phyloP scores from a whole-genome alignment of 2,329 filamentous ascomycete genomes.

The Trichoderma sp. region DNA sequence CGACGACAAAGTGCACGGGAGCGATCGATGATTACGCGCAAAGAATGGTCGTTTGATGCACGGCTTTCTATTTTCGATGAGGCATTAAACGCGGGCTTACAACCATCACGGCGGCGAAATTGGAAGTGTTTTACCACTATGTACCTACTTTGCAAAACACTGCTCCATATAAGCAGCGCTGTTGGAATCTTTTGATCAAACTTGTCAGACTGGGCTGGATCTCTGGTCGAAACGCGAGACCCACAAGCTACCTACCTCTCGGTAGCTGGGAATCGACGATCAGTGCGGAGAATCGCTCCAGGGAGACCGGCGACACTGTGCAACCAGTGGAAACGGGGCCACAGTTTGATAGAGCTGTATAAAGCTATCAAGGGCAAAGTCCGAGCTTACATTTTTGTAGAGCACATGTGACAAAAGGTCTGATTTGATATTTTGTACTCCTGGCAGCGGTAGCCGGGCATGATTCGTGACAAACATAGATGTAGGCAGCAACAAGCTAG shows the following conservation, averaged over 20 bases:
- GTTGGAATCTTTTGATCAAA: not conserved
- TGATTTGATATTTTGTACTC: not conserved
- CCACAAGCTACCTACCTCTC: conserved; percentile 21
- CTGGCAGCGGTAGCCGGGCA: not conserved
- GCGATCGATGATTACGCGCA: not conserved
- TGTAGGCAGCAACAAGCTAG: not conserved
- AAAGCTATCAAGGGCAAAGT: not conserved
- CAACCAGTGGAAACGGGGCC: conserved; percentile 13
- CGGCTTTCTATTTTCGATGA: not conserved
- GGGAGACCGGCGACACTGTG: conserved; percentile 7
- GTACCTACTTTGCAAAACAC: not conserved
- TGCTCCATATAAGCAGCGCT: not conserved
- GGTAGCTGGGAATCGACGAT: conserved; percentile 28
- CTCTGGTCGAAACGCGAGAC: conserved; percentile 12
- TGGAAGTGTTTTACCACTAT: not conserved
- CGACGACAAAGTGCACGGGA: not conserved
- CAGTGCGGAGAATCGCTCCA: conserved; percentile 26
- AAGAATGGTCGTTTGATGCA: not conserved
- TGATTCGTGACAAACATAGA: not conserved
- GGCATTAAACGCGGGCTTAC: conserved; percentile 15
- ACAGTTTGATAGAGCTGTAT: not conserved
- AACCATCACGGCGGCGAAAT: not conserved
- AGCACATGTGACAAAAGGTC: not conserved
- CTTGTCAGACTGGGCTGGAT: not conserved
- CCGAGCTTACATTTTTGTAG: not conserved